Evolutionary conservation across 257 asterid species (phyloP), one percentile per base, ranked within the genome.

Genomic region (Nicotiana undulata): DNA sequence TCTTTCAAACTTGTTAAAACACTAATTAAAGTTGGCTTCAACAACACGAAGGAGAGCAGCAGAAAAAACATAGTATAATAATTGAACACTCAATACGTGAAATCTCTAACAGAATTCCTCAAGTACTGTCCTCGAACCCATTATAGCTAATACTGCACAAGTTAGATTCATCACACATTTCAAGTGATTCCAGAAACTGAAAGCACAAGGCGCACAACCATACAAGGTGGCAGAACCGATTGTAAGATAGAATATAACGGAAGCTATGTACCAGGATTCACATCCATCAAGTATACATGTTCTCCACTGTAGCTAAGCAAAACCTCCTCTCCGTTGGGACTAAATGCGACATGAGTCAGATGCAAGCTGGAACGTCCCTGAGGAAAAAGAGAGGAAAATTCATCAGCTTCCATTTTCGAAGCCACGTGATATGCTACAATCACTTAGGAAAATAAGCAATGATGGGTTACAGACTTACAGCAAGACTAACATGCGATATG

Each of bases 301-400:
- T 96, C 98, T 85, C 98, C 99, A 17, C 98, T 91, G 75, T 96
- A 96, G 88, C 94, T 96, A 85, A 96, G 96, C 74, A 96, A 97
- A 81, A 96, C 92, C 92, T 96, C 99, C 88, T 91, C 94, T 28
- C 97, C 92, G 75, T 89, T 88, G 49, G 98, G 98, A 87, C 98
- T 90, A 86, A 96, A 96, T 44, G 98, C 58, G 67, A 96, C 97
- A 29, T 96, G 99, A 81, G 98, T 96, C 74, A 92, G 88, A 87
- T 94, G 98, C 89, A 91, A 81, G 88, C 90, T 89, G 74, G 94
- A 85, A 81, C 86, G 90, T 44, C 95, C 97, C 99, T 94, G 94
- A 75, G 72, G 84, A 76, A 66, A 83, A 79, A 20, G 83, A 75
- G 58, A 0, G 60, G 68, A 40, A 53, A 28, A 80, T 84, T 87